Base-by-base conservation (phyloP, 768 basidiomycete genomes). In the Psilocybe cyanescens region DNA sequence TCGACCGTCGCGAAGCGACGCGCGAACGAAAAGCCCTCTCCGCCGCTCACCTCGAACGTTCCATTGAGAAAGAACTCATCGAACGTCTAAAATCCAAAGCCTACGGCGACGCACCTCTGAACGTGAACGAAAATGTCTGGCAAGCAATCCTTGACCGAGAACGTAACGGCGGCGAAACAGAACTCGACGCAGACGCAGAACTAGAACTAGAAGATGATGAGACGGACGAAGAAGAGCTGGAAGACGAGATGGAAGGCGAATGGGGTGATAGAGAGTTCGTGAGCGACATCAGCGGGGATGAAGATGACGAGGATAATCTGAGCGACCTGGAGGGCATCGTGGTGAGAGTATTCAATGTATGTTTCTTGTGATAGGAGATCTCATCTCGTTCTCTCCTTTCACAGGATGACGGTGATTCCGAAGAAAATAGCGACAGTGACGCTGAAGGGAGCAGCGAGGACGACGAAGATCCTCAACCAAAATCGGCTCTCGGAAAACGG, bases 71-170 rank as follows among this genome's bases (percentile, higher is more conserved):
- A 71, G 97, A 99, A 71, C 87, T 99, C 28, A 87, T 99, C 50
- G 95, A 97, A 68, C 92, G 97, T 16, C 83, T 99, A 17, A 95
- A 96, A 79, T 90, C 90, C 56, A 97, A 97, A 75, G 96, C 97
- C 16, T 99, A 99, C 71, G 97, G 97, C 46, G 97, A 99, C 70
- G 91, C 92, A 35, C 97, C 97, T 11, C 84, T 99, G 47, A 99
- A 99, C 74, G 96, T 99, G 60, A 99, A 99, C 75, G 97, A 99
- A 77, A 88, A 81, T 45, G 95, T 99, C 8, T 99, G 97, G 97
- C 87, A 89, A 65, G 88, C 92, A 2, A 90, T 99, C 55, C 78
- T 99, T 45, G 94, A 97, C 70, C 82, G 87, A 50, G 95, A 97
- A 68, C 84, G 86, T 67, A 78, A 77, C 35, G 80, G 73, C 28